These are phyloP conservation scores for Phytopythium montanum DNA, from an alignment of 352 stramenopile species.

Conservation along the genomic window DNA sequence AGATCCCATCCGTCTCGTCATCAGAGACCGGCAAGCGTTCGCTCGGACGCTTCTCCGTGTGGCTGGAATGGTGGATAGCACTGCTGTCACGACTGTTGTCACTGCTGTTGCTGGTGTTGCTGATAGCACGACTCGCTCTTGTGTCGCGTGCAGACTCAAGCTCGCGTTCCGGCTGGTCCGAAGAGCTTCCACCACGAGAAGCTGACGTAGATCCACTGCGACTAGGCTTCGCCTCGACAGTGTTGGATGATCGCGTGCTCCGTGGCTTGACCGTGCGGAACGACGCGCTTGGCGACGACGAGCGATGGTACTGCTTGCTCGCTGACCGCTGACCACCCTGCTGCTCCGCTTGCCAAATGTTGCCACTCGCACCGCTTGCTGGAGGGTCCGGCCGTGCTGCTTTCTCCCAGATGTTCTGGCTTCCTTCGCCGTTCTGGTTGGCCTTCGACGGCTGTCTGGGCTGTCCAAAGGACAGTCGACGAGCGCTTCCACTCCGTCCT, in stretches of 20 bases:
- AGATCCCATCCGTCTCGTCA: slow-evolving; percentile 4
- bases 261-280: slow-evolving; percentile 1
- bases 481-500: background rate
- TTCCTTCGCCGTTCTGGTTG: background rate
- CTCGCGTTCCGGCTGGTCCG: slow-evolving; percentile 42
- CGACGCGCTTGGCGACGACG: background rate
- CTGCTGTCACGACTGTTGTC: background rate
- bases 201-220: background rate
- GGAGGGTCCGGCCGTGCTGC: too few species aligned
- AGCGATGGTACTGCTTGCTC: background rate
- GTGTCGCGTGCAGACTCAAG: slow-evolving; percentile 16
- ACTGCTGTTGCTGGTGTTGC: background rate
- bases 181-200: background rate
- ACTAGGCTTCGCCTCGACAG: background rate
- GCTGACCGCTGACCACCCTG: background rate
- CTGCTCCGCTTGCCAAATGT: slow-evolving; percentile 1
- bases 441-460: background rate
- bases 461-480: background rate
- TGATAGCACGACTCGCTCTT: background rate
- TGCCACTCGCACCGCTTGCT: background rate
- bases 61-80: background rate
- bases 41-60: background rate
- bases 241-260: background rate
- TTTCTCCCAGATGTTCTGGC: slow-evolving; percentile 6
- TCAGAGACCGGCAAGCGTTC: background rate